Base-by-base conservation (phyloP, 192 early-diverging fungal genomes). In the Chytriomyces hyalinus region DNA sequence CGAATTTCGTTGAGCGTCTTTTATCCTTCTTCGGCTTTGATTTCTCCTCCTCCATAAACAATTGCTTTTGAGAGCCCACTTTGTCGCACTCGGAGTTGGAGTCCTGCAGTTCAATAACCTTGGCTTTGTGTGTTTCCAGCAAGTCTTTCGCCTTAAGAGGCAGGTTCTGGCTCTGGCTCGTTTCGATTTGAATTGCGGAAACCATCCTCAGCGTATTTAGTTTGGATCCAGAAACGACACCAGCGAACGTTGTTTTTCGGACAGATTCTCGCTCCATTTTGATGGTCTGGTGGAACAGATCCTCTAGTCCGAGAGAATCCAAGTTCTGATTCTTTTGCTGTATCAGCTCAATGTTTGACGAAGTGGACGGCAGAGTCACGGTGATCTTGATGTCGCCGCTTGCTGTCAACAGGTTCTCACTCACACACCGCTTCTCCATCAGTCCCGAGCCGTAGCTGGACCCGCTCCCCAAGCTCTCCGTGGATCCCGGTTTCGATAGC, bases 221-320 rank as follows among this genome's bases (percentile, higher is more conserved):
- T 8, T 73, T 73, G 8, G 72, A 61, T 6, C 72, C 46, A 15
- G 72, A 73, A 10, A 73, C 72, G 45, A 73, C 53, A 5, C 72
- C 72, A 2, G 72, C 72, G 48, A 73, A 73, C 17, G 72, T 73
- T 57, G 22, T 63, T 45, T 63, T 61, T 62, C 45, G 17, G 22
- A 51, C 20, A 22, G 49, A 17, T 43, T 73, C 72, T 13, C 72
- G 72, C 63, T 73, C 6, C 17, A 73, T 63, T 73, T 61, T 63
- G 36, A 73, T 73, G 36, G 60, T 73, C 3, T 63, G 28, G 61
- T 43, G 26, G 45, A 73, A 73, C 36, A 73, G 26, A 13, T 57
- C 53, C 4, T 57, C 53, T 3, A 36, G 36, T 36, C 36, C 36
- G 36, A 36, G 36, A 36, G 36, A 36, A 36, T 36, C 36, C 36